phyloP scores from a whole-genome alignment of 495 filamentous ascomycete genomes.

The Collariella sp. region DNA sequence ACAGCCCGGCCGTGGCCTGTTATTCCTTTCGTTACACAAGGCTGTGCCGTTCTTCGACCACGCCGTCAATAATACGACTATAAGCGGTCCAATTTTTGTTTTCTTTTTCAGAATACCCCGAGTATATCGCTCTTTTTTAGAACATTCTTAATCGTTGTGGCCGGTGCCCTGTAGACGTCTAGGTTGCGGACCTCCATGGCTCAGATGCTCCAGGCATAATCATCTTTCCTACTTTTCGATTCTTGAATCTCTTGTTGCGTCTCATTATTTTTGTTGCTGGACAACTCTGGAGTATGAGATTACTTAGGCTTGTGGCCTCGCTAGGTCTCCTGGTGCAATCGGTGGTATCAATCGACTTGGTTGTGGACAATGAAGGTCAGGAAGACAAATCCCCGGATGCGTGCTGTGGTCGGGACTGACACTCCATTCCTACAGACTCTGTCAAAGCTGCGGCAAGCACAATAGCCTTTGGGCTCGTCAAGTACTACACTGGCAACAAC shows the following conservation, averaged over 20 bases:
- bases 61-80: background rate
- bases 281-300: constrained; percentile 20
- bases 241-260: background rate
- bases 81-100: too few species aligned
- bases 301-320: constrained; percentile 9
- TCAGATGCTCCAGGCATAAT: too few species aligned
- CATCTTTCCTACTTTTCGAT: background rate
- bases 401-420: too few species aligned
- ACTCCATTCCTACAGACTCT: constrained; percentile 23
- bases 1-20: background rate
- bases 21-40: background rate
- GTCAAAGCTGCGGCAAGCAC: constrained; percentile 38
- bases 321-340: constrained; percentile 19
- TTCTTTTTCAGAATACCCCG: too few species aligned
- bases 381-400: background rate
- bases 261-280: background rate
- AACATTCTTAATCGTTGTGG: too few species aligned
- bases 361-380: constrained; percentile 23
- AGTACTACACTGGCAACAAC: constrained; percentile 61
- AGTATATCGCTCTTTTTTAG: too few species aligned
- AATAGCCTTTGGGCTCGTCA: constrained; percentile 38
- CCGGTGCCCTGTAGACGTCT: too few species aligned
- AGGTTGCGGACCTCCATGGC: too few species aligned
- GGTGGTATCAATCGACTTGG: constrained; percentile 22
- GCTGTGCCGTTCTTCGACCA: background rate